Base-by-base conservation (phyloP, 768 basidiomycete species). In the Leccinum barrowsii region DNA sequence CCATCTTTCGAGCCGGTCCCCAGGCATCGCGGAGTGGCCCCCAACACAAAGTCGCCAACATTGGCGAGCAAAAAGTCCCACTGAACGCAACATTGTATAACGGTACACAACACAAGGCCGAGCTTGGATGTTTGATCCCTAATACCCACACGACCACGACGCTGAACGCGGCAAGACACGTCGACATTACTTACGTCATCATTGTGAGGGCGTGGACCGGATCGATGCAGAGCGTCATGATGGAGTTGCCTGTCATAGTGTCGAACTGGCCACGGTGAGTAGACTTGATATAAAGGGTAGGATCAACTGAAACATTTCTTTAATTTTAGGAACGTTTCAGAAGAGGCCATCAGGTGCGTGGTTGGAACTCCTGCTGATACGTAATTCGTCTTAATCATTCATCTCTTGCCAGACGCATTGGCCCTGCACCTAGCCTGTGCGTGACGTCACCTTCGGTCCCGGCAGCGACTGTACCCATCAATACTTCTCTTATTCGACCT, bases 251-350 rank as follows among this genome's bases (percentile, higher is more conserved):
- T 17, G 80, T 93, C 17, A 85, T 90, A 48, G 78, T 94, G 35
- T 91, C 91, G 5, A 92, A 92, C 64, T 93, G 91, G 91, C 89
- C 88, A 64, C 82, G 87, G 90, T 89, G 60, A 48, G 85, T 74
- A 6, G 34, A 24, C 50, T 21, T 24, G 21, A 4, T 40, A 13
- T 13, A 30, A 15, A 28, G 24, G 12, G 35, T n/a, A 32, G 19
- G 8, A 5, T 26, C 13, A 32, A 50, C 44, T 58, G 1, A 57
- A 24, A 4, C 6, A n/a, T 46, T 2, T 7, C 21, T 5, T 4
- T 26, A 24, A 55, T 59, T 54, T n/a, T 59, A 91, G 91, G 66
- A 76, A 76, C 47, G 86, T 89, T 7, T 92, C 90, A 1, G 75
- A 80, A 17, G 89, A 91, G 70, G 89, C 90, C 30, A 78, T 90